Conservation (phyloP, 495 filamentous ascomycete genomes). For the Hypoxylon lienhwacheense region DNA sequence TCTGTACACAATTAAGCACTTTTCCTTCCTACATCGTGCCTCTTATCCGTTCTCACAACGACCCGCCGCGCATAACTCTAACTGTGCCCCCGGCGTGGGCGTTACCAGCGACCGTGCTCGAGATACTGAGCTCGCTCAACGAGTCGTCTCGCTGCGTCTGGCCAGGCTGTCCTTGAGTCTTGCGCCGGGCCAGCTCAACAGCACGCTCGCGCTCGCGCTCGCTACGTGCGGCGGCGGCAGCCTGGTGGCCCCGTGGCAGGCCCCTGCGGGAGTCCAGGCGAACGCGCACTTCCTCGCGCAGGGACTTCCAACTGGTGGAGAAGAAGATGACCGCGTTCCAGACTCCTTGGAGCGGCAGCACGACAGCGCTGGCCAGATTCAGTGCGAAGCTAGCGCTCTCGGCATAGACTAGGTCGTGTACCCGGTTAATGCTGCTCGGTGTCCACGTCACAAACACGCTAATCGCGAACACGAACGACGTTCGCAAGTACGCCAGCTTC, state of each 20-base stretch:
- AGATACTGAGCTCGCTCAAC: slow-evolving; percentile 29
- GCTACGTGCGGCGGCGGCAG: slow-evolving; percentile 73
- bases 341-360: slow-evolving; percentile 81
- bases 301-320: slow-evolving; percentile 53
- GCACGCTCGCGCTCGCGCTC: slow-evolving; percentile 78
- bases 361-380: slow-evolving; percentile 69
- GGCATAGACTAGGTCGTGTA: slow-evolving; percentile 67
- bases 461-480: slow-evolving; percentile 78
- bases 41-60: no score
- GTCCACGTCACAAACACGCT: slow-evolving; percentile 83
- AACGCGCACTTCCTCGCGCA: slow-evolving; percentile 40
- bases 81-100: slow-evolving; percentile 11
- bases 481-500: slow-evolving; percentile 76
- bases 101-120: slow-evolving; percentile 15
- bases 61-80: slow-evolving; percentile 31
- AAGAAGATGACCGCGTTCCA: slow-evolving; percentile 84
- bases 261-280: slow-evolving; percentile 14
- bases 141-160: slow-evolving; percentile 19
- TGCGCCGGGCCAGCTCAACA: slow-evolving; percentile 56
- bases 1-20: no score
- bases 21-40: background rate
- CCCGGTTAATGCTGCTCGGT: slow-evolving; percentile 74
- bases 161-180: slow-evolving; percentile 4
- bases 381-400: slow-evolving; percentile 62
- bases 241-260: slow-evolving; percentile 32